phyloP scores from a whole-genome alignment of 2,329 filamentous ascomycete species.

The Trichoderma harzianum region DNA sequence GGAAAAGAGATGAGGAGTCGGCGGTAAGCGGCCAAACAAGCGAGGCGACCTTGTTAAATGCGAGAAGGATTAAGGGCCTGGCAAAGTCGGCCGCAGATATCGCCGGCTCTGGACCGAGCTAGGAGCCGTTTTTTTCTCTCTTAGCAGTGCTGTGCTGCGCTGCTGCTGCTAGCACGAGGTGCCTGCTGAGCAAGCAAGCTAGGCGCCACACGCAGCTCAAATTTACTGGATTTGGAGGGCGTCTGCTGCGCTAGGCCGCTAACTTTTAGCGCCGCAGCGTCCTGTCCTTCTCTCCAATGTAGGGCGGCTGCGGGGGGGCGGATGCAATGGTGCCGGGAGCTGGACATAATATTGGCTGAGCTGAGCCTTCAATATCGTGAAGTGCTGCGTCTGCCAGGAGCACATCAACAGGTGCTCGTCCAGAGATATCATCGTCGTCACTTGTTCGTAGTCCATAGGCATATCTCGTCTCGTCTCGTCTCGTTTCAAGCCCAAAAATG shows the following conservation, averaged over 20 bases:
- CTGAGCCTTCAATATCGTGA: not conserved
- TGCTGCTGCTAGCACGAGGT: constrained; percentile 1
- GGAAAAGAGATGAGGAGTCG: constrained; percentile 14
- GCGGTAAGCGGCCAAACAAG: constrained; percentile 19
- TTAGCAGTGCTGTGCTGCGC: not conserved
- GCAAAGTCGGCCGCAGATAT: constrained; percentile 16
- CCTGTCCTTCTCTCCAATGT: not conserved
- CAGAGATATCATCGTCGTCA: not conserved
- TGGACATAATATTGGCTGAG: not conserved
- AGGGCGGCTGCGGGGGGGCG: constrained; percentile 8
- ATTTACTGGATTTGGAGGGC: constrained; percentile 17
- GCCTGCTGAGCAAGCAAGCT: constrained; percentile 11
- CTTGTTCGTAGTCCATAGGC: not conserved
- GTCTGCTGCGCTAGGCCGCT: constrained; percentile 15
- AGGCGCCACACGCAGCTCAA: constrained; percentile 3
- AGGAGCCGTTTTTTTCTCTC: not conserved
- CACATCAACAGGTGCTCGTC: not conserved
- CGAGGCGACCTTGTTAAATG: constrained; percentile 16
- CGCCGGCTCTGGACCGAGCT: constrained; percentile 15
- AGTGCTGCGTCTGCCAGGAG: not conserved
- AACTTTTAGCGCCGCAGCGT: constrained; percentile 11
- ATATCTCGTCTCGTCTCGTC: too few species aligned
- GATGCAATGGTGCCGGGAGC: not conserved
- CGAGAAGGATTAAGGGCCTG: constrained; percentile 12
- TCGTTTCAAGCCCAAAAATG: not conserved